Conservation (phyloP, 305 asterid species). For the Ilex paraguariensis region DNA sequence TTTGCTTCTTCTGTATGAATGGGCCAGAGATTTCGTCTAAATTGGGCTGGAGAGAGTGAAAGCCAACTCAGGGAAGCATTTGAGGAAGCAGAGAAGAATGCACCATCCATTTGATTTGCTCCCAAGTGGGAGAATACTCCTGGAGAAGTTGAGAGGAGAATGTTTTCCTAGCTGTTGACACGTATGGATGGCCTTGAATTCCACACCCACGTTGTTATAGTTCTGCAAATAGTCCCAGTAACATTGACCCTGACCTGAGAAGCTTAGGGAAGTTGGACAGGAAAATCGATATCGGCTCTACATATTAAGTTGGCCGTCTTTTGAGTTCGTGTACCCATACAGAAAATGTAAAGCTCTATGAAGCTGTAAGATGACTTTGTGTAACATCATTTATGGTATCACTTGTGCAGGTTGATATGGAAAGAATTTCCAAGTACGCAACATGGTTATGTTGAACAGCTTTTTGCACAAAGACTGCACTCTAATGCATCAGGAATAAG, state of each 20-base stretch:
- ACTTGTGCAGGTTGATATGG: slow-evolving; percentile 72
- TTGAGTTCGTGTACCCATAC: background rate
- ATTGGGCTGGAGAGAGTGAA: slow-evolving; percentile 3
- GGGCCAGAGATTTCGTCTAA: slow-evolving; percentile 1
- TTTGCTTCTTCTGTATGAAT: background rate
- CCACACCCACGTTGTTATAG: background rate
- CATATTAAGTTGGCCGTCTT: slow-evolving; percentile 1
- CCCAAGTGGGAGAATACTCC: background rate
- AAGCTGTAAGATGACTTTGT: background rate
- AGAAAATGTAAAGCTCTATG: background rate
- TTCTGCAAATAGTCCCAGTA: background rate
- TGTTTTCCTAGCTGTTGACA: background rate
- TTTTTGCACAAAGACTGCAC: slow-evolving; percentile 89
- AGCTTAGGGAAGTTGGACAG: background rate
- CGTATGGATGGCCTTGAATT: slow-evolving; percentile 3
- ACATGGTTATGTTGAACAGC: slow-evolving; percentile 94
- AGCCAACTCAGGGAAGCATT: slow-evolving; percentile 3
- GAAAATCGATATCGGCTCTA: background rate
- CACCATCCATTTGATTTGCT: slow-evolving; percentile 3
- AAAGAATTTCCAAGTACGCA: slow-evolving; percentile 70
- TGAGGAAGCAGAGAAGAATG: slow-evolving; percentile 6
- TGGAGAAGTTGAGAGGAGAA: slow-evolving; percentile 4
- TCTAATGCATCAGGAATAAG: slow-evolving; percentile 94
- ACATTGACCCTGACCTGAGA: slow-evolving; percentile 1
- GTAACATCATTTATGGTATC: background rate